Base-by-base conservation (phyloP, 1,284 basidiomycete species). In the Hemileia vastatrix region DNA sequence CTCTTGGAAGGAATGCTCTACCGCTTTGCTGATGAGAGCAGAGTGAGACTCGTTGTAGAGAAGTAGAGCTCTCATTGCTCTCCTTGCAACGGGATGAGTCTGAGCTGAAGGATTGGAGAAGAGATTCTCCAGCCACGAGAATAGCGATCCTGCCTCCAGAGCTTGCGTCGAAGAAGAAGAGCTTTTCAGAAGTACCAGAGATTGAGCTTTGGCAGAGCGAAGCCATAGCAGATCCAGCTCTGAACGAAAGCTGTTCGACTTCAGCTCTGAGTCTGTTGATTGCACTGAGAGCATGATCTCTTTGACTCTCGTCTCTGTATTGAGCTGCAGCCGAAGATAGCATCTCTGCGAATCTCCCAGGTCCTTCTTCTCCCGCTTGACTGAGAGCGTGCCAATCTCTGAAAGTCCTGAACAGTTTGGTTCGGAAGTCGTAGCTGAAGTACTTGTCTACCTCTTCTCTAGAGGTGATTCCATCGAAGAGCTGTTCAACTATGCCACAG, bases 351-450 rank as follows among this genome's bases (percentile, higher is more conserved):
- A 88, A 79, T 56, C 88, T 83, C 64, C 86, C 86, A 72, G 85
- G 87, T 24, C 85, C 83, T 13, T 80, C 78, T 65, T 90, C 88
- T 1, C 84, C 82, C 69, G 89, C 83, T 52, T 84, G 82, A 5
- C 88, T 90, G 58, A 88, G 81, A 68, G 88, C 85, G 74, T 92
- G 94, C 93, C 93, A 96, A 68, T 94, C 91, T 74, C 91, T 88
- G 70, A 91, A 93, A 47, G 91, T 79, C 50, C 86, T 83, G 76
- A 90, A 95, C 54, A 96, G 79, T 6, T 85, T 82, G 6, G 91
- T 80, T 68, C 90, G 85, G 77, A 86, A 84, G 59, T 88, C 83
- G 6, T 82, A 79, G 3, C 87, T 84, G 58, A 90, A 84, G 73
- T 88, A 89, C 1, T 85, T 80, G 63, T 90, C 88, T 1, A 84